Conservation (phyloP, 2,329 filamentous ascomycete species). For the Periconia macrospinosa region DNA sequence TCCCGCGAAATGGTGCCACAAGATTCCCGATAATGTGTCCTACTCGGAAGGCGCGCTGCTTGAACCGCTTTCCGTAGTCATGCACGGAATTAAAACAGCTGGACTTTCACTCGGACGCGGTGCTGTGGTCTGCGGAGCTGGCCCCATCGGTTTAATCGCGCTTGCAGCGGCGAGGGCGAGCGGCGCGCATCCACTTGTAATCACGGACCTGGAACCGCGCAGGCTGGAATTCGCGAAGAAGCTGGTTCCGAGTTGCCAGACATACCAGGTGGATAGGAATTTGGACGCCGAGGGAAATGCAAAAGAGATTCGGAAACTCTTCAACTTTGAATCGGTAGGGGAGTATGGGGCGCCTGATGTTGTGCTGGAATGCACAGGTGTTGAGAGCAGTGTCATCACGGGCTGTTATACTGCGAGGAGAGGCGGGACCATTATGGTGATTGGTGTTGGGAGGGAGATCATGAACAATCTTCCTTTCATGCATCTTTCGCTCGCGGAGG, state of each 20-base stretch:
- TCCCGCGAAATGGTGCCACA: constrained; percentile 57
- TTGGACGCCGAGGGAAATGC: constrained; percentile 55
- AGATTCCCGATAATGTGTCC: constrained; percentile 58
- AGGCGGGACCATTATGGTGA: constrained; percentile 64
- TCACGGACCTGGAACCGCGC: constrained; percentile 63
- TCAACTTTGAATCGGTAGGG: constrained; percentile 45
- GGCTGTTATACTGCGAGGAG: constrained; percentile 60
- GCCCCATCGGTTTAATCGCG: constrained; percentile 66
- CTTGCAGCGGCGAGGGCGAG: constrained; percentile 63
- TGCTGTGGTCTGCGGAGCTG: constrained; percentile 63
- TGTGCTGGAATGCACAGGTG: constrained; percentile 67
- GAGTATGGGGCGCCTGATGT: constrained; percentile 62
- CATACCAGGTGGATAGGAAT: constrained; percentile 56
- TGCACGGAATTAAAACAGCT: constrained; percentile 61
- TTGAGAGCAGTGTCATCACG: constrained; percentile 64
- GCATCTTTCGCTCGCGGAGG: constrained; percentile 65
- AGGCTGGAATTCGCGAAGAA: constrained; percentile 61
- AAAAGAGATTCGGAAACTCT: constrained; percentile 56
- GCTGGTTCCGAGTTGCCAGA: constrained; percentile 57
- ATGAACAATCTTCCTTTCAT: constrained; percentile 71
- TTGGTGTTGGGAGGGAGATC: constrained; percentile 63
- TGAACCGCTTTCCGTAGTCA: constrained; percentile 65
- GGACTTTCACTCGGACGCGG: constrained; percentile 58
- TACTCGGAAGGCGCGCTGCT: constrained; percentile 65
- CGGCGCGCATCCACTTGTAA: constrained; percentile 64